A percentile compares a stretch with the other conserved stretches of the same genome.
Conservation (phyloP, 306 rosid species). For the Abrus pulchellus region DNA sequence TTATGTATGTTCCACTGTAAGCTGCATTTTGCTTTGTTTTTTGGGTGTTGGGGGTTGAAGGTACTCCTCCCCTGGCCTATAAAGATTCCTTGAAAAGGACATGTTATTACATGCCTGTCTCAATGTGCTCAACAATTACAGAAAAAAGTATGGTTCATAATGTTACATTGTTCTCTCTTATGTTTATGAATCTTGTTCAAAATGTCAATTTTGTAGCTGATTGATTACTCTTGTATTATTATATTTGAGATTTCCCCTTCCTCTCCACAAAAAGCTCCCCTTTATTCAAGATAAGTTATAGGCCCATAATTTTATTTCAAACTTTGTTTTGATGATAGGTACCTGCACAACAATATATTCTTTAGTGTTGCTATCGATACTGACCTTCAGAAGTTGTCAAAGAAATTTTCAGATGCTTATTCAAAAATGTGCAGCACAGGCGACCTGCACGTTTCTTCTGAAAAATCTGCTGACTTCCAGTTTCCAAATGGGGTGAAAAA, state of each 20-base stretch:
- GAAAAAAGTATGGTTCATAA: background rate
- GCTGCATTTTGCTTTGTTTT: constrained; percentile 8
- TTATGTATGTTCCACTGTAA: background rate
- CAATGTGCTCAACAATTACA: no score
- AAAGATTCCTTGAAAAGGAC: background rate
- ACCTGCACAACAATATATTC: constrained; percentile 91
- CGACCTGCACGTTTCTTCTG: constrained; percentile 48
- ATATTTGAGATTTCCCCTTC: background rate
- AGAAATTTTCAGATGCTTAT: constrained; percentile 61
- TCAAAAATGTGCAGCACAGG: constrained; percentile 48
- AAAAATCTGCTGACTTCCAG: constrained; percentile 53
- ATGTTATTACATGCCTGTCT: background rate
- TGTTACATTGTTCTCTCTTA: background rate
- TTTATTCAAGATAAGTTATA: background rate
- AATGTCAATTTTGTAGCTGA: constrained; percentile 3
- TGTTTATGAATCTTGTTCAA: background rate
- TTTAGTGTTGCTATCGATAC: constrained; percentile 90
- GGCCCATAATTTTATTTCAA: constrained; percentile 1
- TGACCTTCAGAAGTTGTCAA: constrained; percentile 80
- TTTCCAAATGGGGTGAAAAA: constrained; percentile 62
- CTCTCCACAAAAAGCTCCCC: background rate
- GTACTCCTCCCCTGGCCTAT: background rate
- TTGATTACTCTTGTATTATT: background rate
- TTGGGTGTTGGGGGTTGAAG: background rate
- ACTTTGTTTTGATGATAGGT: constrained; percentile 59